Evolutionary conservation across 108 stramenopile species (phyloP), one percentile per base, ranked within the genome.

Genomic region (Skeletonema potamos): DNA sequence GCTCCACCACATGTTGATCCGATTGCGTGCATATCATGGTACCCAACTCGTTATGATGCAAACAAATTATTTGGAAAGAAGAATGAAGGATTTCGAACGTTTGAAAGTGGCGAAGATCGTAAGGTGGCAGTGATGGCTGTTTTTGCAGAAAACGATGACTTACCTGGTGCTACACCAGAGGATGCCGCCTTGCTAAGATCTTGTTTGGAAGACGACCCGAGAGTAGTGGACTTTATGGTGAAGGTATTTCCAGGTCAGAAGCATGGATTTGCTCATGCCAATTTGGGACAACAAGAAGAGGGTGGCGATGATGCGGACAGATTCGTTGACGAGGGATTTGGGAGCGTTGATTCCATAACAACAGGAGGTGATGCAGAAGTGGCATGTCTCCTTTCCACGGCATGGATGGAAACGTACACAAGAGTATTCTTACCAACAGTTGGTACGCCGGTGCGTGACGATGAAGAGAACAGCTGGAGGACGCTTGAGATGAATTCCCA

Each of bases 321-420:
- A 30, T 88, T 92, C 55, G 65, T 86, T 1, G 86, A 87, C 17
- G 86, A 88, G 20, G 90, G 84, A 64, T 91, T 89, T 73, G 88
- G 89, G 9, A 86, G 86, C 18, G 58, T 80, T n/a, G 82, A 85
- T 13, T 54, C 72, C 20, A 43, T 84, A 32, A 73, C 72, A 22
- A 78, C 73, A 36, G 66, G 70, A 55, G 77, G 84, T 29, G 90
- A 92, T 68, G 90, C 90, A 0, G 90, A 92, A 66, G 89, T 94
- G 37, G 93, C 93, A 24, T 90, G 89, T 73, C 74, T 94, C 13
- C 68, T 94, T 26, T 90, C 89, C 24, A 91, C 93, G 17, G 90
- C 90, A 18, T 94, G 89, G 77, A 89, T 94, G 89, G 93, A 94
- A 68, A 92, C 90, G 6, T 94, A 94, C 63, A 76, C 85, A 6